phyloP scores from a whole-genome alignment of 805 yeast genomes.

The Teunomyces kruisii region DNA sequence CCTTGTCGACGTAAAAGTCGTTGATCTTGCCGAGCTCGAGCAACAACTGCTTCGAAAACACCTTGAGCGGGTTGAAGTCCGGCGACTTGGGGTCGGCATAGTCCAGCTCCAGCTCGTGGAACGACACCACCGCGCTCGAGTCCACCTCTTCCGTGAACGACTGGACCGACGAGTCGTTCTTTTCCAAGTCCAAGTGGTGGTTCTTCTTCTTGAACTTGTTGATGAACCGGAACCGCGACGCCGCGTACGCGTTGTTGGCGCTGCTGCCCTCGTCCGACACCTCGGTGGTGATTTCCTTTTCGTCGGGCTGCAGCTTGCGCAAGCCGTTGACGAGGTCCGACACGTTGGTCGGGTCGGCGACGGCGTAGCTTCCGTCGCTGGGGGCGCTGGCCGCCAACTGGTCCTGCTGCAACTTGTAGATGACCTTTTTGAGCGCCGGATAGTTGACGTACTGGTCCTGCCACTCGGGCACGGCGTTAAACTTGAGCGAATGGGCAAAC shows the following conservation, averaged over 20 bases:
- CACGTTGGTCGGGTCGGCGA: conserved; percentile 22
- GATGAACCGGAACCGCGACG: conserved; percentile 16
- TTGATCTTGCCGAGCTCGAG: conserved; percentile 54
- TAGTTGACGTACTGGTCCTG: conserved; percentile 46
- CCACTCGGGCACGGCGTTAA: conserved; percentile 58
- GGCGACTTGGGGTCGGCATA: conserved; percentile 8
- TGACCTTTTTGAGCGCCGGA: conserved; percentile 52
- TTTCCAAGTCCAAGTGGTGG: conserved; percentile 5
- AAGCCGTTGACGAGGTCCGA: conserved; percentile 25
- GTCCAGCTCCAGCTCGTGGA: conserved; percentile 8
- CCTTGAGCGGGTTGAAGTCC: conserved; percentile 30
- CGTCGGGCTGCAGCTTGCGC: conserved; percentile 1
- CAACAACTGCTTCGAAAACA: conserved; percentile 47
- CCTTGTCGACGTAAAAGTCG: conserved; percentile 48
- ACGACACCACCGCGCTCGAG: conserved; percentile 15
- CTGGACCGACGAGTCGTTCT: conserved; percentile 10
- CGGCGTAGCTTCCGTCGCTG: conserved; percentile 22
- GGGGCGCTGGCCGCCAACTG: conserved; percentile 26
- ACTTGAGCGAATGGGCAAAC: conserved; percentile 49
- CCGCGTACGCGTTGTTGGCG: conserved; percentile 1
- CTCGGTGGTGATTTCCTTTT: neutral
- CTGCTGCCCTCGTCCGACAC: conserved; percentile 1
- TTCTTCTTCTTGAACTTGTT: conserved; percentile 14
- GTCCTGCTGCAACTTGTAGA: conserved; percentile 52
- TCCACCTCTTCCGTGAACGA: conserved; percentile 18